A percentile compares a stretch with the other conserved stretches of the same genome.
These are phyloP conservation scores for Cryptococcus wingfieldii DNA, from an alignment of 1,284 basidiomycete genomes.

Conservation along the genomic window DNA sequence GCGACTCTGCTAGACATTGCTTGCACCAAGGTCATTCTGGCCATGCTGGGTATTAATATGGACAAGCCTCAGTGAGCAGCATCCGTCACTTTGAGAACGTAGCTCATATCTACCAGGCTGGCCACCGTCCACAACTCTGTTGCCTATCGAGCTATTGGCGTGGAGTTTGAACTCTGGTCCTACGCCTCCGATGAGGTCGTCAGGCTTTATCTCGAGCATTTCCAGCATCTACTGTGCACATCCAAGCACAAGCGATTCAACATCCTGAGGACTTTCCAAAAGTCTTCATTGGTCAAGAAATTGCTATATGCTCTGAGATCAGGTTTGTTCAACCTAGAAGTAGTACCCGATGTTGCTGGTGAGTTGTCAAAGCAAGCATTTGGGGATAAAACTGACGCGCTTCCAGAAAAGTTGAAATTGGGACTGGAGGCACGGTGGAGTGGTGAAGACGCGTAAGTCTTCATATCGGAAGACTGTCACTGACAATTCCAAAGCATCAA, in stretches of 20 bases:
- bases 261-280: constrained; percentile 59
- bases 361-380: constrained; percentile 19
- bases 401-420: constrained; percentile 27
- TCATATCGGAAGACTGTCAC: not conserved
- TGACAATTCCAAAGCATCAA: constrained; percentile 61
- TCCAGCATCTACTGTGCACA: constrained; percentile 63
- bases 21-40: constrained; percentile 70
- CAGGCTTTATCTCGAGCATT: constrained; percentile 69
- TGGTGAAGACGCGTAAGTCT: constrained; percentile 38
- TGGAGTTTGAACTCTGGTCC: constrained; percentile 90
- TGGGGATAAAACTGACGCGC: not conserved
- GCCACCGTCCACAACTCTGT: constrained; percentile 77
- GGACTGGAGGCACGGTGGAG: constrained; percentile 41
- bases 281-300: constrained; percentile 67
- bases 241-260: constrained; percentile 75
- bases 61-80: constrained; percentile 66
- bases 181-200: constrained; percentile 66
- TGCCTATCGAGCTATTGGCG: constrained; percentile 75
- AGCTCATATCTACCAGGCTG: constrained; percentile 51
- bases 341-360: constrained; percentile 57
- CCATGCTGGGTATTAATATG: constrained; percentile 78
- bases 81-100: not conserved
- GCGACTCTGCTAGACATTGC: constrained; percentile 69
- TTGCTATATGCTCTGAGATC: constrained; percentile 76
- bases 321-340: constrained; percentile 62